Base-by-base conservation (phyloP, 2,329 filamentous ascomycete species). In the Penicillium frequentans region DNA sequence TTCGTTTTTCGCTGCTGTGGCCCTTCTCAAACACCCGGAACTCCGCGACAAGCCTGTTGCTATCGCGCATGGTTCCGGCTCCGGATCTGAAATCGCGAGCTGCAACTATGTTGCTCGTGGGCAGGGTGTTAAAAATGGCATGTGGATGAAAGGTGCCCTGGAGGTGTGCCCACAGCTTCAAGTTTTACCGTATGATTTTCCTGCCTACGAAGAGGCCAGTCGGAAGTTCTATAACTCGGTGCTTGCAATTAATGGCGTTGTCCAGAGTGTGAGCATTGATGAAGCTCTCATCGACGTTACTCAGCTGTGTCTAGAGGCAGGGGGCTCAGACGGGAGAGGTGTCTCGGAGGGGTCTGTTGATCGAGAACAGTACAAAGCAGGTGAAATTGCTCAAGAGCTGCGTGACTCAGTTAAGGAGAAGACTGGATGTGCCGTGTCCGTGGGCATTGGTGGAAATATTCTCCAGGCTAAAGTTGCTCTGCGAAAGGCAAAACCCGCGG, bases 231-330 rank as follows among this genome's bases (percentile, higher is more conserved):
- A 99, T 67, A 87, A 91, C 59, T 86, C 88, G 1, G 90, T 99
- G 11, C 76, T 98, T 33, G 84, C 86, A 6, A 81, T 92, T 9
- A 91, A 89, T 19, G 93, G 92, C 1, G 76, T 91, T 19, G 91
- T 98, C 0, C 95, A 99, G 71, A 98, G 95, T 68, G 93, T 99
- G 52, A 98, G 95, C 69, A 90, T 99, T 46, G 96, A 99, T 64
- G 96, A 99, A 75, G 95, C 92, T 1, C 82, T 99, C 8, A 78
- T 99, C 16, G 95, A 99, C 73, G 83, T 93, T 33, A 95, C 90
- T 3, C 78, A 79, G 3, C 75, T 90, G 3, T 90, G 95, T 57
- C 77, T 91, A 45, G 78, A 82, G 13, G 82, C 82, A 14, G 83
- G 85, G 11, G 86, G 85, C 2, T 90, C 88, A 1, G 84, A 89